These are phyloP conservation scores for Umbelopsis vinacea DNA, from an alignment of 192 early-diverging fungal genomes.

Conservation along the genomic window DNA sequence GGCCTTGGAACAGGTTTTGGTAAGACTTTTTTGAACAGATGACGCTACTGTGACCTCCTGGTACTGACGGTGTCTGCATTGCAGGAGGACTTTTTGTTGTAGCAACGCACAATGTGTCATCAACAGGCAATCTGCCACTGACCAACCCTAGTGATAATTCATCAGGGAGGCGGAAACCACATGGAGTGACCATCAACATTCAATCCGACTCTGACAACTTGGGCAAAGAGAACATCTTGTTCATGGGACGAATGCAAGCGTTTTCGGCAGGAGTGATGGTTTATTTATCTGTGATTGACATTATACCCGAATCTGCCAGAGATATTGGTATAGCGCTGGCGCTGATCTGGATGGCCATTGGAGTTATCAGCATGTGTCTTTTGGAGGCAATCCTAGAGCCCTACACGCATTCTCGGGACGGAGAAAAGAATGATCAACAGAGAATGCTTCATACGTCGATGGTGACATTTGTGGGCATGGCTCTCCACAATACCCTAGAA, in stretches of 20 bases:
- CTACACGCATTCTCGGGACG: background rate
- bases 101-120: background rate
- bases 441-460: slow-evolving; percentile 22
- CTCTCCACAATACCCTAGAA: slow-evolving; percentile 23
- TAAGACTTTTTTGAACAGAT: background rate
- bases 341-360: slow-evolving; percentile 25
- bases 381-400: slow-evolving; percentile 20
- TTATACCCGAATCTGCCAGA: slow-evolving; percentile 24
- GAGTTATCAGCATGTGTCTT: slow-evolving; percentile 23
- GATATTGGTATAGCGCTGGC: slow-evolving; percentile 27
- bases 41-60: background rate
- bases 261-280: slow-evolving; percentile 26
- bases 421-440: slow-evolving; percentile 20
- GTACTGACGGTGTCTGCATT: background rate
- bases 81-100: slow-evolving; percentile 16
- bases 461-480: slow-evolving; percentile 28
- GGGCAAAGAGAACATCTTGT: slow-evolving; percentile 19
- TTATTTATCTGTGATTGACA: slow-evolving; percentile 24
- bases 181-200: slow-evolving; percentile 24
- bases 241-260: slow-evolving; percentile 29
- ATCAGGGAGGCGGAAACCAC: slow-evolving; percentile 13
- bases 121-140: background rate
- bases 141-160: background rate
- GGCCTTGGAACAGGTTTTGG: slow-evolving; percentile 12
- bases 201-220: background rate